Conservation (phyloP, 495 filamentous ascomycete genomes). For the Hypomontagnella monticulosa region DNA sequence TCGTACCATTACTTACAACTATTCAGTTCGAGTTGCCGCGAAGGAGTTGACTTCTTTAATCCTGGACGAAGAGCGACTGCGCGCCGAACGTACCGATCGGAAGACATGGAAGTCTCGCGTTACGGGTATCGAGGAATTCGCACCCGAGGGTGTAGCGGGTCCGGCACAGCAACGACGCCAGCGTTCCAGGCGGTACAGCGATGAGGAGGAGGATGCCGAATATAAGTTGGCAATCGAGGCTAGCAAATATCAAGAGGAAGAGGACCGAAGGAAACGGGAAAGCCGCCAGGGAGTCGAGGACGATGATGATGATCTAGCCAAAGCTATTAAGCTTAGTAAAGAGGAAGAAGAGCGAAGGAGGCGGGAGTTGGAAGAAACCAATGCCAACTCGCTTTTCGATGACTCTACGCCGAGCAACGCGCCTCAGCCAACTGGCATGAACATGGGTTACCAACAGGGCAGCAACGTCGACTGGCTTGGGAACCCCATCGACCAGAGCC, state of each 20-base stretch:
- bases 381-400: constrained; percentile 87
- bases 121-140: constrained; percentile 88
- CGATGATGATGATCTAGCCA: constrained; percentile 88
- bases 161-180: constrained; percentile 54
- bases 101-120: constrained; percentile 98
- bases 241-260: constrained; percentile 94
- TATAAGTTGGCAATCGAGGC: constrained; percentile 94
- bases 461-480: constrained; percentile 95
- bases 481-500: constrained; percentile 81
- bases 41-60: constrained; percentile 96
- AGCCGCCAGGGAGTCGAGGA: constrained; percentile 69
- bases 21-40: constrained; percentile 88
- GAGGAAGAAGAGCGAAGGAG: constrained; percentile 90
- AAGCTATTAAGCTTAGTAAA: constrained; percentile 94
- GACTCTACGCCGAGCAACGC: constrained; percentile 68
- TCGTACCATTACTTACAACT: constrained; percentile 29
- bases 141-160: constrained; percentile 45
- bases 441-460: constrained; percentile 97
- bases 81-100: constrained; percentile 88
- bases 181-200: constrained; percentile 58
- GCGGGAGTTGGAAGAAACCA: constrained; percentile 88
- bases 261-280: constrained; percentile 82
- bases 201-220: constrained; percentile 88
- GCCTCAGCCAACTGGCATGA: constrained; percentile 85
- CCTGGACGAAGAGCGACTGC: constrained; percentile 92